Evolutionary conservation across 75 land plant genomes (phyloP).

Genomic region (Pinus albicaulis): DNA sequence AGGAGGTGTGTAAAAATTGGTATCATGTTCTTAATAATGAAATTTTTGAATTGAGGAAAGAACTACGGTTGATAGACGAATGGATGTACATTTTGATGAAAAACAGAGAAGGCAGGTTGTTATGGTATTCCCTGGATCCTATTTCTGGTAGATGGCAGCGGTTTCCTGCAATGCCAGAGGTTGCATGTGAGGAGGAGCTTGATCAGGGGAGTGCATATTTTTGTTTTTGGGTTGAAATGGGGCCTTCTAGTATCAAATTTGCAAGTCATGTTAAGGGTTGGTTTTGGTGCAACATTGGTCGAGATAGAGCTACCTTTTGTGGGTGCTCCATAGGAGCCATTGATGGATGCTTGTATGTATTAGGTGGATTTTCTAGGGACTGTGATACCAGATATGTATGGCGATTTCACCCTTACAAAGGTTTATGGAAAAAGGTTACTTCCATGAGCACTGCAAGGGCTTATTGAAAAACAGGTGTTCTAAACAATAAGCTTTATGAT

Average conservation of each 20-base stretch:
- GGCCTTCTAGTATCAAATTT: conserved; percentile 45
- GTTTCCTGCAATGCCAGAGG: too few relatives aligned
- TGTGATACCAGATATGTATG: conserved; percentile 74
- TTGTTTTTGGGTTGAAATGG: neutral
- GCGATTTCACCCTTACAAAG: conserved; percentile 68
- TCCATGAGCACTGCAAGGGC: conserved; percentile 81
- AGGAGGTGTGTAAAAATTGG: too few relatives aligned
- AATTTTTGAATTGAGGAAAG: too few relatives aligned
- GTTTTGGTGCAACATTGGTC: conserved; percentile 54
- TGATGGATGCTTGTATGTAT: conserved; percentile 81
- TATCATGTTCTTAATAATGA: too few relatives aligned
- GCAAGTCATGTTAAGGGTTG: conserved; percentile 61
- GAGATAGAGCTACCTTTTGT: conserved; percentile 63
- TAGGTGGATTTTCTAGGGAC: conserved; percentile 82
- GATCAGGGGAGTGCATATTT: too few relatives aligned
- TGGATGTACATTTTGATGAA: too few relatives aligned
- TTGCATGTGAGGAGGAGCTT: too few relatives aligned
- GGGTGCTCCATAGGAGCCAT: conserved; percentile 83
- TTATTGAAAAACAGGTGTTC: conserved; percentile 78
- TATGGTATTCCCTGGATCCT: too few relatives aligned
- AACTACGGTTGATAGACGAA: too few relatives aligned
- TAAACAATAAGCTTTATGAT: conserved; percentile 80
- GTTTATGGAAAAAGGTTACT: conserved; percentile 68
- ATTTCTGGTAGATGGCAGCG: too few relatives aligned
- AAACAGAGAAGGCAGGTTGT: too few relatives aligned